Evolutionary conservation across 352 stramenopile genomes (phyloP), one percentile per base, ranked within the genome.

Genomic region (Phytopythium kandeliae): DNA sequence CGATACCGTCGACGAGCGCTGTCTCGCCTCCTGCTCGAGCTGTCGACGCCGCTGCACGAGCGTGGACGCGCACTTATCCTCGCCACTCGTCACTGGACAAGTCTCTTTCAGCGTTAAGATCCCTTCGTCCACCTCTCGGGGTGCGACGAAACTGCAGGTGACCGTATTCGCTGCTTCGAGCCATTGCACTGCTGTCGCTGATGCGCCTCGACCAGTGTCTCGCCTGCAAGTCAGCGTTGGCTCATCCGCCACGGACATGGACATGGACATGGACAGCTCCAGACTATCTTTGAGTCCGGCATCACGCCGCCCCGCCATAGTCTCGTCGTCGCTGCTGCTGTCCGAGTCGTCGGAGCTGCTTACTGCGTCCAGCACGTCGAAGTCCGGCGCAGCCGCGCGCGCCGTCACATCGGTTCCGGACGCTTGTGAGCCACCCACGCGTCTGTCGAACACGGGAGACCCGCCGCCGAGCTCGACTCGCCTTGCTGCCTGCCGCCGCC

Each of bases 251-350:
- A 69, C 30, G 21, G 60, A 68, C 57, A 78, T 45, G 21, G 60
- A 68, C 57, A 78, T 64, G 2, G 71, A 82, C 68, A 85, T 82
- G 57, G 74, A 88, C 26, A 88, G 53, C 26, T 88, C 74, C 16
- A 88, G 62, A 35, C 77, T 88, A 45, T 86, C 77, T 48, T 48
- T 58, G 3, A 85, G 56, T 43, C 56, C 25, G 10, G 38, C 16
- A 21, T 26, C 8, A 36, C n/a, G 24, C 30, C 65, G 21, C 13
- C 19, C 48, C 44, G 41, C n/a, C 22, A 66, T 21, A 16, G 67
- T 24, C 31, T 69, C 58, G 19, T 55, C 56, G 28, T 54, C 65
- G 0, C 33, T 52, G 21, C 52, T 65, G 2, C 40, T 55, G 9
- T 60, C 69, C 5, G 63, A 69, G 22, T 50, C 61, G 13, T 55